Conservation (phyloP, 2,329 filamentous ascomycete genomes). For the Davidsoniella virescens region DNA sequence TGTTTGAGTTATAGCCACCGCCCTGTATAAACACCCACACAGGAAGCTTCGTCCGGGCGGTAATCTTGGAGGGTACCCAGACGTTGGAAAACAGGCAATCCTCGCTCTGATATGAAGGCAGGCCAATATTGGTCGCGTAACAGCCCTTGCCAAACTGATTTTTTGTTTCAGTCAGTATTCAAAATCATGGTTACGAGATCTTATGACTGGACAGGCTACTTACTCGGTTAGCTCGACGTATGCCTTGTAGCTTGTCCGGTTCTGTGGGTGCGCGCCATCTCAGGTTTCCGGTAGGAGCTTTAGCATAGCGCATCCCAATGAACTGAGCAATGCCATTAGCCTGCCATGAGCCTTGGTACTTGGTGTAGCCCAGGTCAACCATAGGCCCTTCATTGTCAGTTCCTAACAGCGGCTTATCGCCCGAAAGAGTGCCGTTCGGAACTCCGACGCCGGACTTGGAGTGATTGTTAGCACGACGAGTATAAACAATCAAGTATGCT, state of each 20-base stretch:
- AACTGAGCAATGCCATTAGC: constrained; percentile 15
- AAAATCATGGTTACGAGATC: constrained; percentile 21
- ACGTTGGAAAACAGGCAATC: constrained; percentile 34
- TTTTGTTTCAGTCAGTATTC: constrained; percentile 17
- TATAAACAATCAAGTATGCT: neutral
- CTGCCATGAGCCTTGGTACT: constrained; percentile 6
- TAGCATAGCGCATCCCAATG: constrained; percentile 24
- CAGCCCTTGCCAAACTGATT: constrained; percentile 9
- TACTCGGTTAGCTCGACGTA: constrained; percentile 13
- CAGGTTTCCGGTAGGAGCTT: constrained; percentile 22
- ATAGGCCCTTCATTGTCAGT: neutral
- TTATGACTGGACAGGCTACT: constrained; percentile 22
- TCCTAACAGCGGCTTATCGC: constrained; percentile 1
- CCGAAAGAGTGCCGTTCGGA: neutral
- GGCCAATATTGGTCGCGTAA: constrained; percentile 5
- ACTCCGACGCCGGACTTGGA: constrained; percentile 2
- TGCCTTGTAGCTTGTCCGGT: constrained; percentile 19
- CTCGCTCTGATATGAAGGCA: constrained; percentile 22
- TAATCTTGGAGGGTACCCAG: constrained; percentile 26
- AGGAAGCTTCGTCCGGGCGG: constrained; percentile 19
- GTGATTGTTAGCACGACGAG: neutral
- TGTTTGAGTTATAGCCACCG: constrained; percentile 29
- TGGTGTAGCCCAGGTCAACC: neutral
- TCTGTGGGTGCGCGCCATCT: constrained; percentile 25
- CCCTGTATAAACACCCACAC: constrained; percentile 29